Percentiles rank a stretch among this genome's conserved stretches.
These are phyloP conservation scores for Hansfordia pulvinata DNA, from an alignment of 2,329 filamentous ascomycete species.

Conservation along the genomic window DNA sequence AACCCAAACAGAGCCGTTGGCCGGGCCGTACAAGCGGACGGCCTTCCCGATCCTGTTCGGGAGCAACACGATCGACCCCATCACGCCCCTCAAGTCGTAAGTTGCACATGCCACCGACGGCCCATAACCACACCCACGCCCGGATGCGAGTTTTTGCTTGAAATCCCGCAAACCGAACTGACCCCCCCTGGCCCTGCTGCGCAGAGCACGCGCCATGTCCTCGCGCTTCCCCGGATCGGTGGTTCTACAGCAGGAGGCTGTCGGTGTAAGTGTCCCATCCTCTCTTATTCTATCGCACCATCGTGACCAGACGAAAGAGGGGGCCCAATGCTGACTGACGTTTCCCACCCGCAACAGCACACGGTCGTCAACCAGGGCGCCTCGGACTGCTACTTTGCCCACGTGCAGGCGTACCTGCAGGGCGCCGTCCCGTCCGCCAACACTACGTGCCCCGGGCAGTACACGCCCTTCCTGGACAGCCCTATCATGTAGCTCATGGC, in stretches of 20 bases:
- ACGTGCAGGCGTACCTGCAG: constrained; percentile 22
- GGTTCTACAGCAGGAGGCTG: constrained; percentile 16
- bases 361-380: constrained; percentile 12
- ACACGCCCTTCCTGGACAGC: constrained; percentile 11
- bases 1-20: constrained; percentile 10
- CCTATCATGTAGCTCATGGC: too few species aligned
- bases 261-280: constrained; percentile 16
- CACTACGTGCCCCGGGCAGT: constrained; percentile 17
- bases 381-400: constrained; percentile 20
- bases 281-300: constrained; percentile 3
- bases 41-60: constrained; percentile 23
- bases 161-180: not conserved
- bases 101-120: constrained; percentile 4
- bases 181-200: constrained; percentile 1
- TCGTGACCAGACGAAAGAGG: too few species aligned
- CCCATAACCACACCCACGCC: constrained; percentile 4
- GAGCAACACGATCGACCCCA: constrained; percentile 22
- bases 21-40: constrained; percentile 9
- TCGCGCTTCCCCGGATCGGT: constrained; percentile 16
- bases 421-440: constrained; percentile 17
- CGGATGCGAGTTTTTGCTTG: too few species aligned
- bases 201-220: constrained; percentile 14
- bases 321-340: constrained; percentile 7
- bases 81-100: constrained; percentile 21
- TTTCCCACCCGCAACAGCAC: constrained; percentile 11